Evolutionary conservation across 2,329 filamentous ascomycete genomes (phyloP).

Genomic region (Helotiales sp.): DNA sequence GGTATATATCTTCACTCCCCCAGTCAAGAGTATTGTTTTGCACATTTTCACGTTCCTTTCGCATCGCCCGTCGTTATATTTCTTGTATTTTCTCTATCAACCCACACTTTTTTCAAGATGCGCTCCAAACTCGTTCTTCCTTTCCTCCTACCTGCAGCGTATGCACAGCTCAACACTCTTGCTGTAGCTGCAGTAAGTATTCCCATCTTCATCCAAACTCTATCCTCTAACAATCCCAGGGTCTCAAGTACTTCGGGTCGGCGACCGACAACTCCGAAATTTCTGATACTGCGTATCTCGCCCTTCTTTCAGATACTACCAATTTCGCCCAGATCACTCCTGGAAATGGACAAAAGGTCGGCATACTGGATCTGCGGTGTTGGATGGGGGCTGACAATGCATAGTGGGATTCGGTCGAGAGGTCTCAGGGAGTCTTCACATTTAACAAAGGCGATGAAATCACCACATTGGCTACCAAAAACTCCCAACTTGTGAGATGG

Average conservation of each 20-base stretch:
- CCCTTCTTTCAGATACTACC: conserved; percentile 24
- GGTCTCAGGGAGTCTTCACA: conserved; percentile 18
- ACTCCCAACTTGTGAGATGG: conserved; percentile 57
- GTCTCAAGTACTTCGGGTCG: conserved; percentile 30
- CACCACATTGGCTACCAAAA: conserved; percentile 20
- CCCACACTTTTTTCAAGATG: conserved; percentile 12
- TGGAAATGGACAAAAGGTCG: conserved; percentile 28
- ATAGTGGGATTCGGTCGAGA: conserved; percentile 27
- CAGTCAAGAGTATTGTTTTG: conserved; percentile 5
- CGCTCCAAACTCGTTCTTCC: conserved; percentile 20
- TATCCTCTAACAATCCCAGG: background rate
- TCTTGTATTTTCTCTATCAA: conserved; percentile 5
- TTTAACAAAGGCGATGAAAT: conserved; percentile 27
- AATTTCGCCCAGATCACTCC: conserved; percentile 29
- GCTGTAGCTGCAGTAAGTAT: conserved; percentile 29
- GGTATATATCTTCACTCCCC: conserved; percentile 1
- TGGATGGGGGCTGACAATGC: background rate
- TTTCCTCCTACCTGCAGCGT: conserved; percentile 26
- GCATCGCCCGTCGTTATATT: conserved; percentile 12
- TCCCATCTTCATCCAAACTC: no score
- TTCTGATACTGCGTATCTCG: conserved; percentile 20
- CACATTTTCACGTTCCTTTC: conserved; percentile 18
- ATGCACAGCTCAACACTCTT: conserved; percentile 30
- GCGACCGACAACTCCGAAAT: conserved; percentile 29
- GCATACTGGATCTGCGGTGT: background rate